These are phyloP conservation scores for Xylaria curta DNA, from an alignment of 495 filamentous ascomycete genomes.

Conservation along the genomic window DNA sequence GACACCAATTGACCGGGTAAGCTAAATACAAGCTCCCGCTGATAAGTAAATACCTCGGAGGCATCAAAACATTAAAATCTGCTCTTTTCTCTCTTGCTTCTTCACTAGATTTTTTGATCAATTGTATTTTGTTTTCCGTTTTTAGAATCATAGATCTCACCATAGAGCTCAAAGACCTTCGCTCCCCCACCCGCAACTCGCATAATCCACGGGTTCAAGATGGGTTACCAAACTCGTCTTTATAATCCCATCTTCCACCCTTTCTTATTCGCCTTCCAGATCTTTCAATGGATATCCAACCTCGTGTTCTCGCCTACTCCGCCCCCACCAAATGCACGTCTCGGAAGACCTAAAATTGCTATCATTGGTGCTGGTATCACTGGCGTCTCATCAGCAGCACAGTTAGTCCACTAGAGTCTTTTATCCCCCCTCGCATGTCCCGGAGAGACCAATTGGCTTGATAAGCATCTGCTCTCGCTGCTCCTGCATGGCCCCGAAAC, in stretches of 20 bases:
- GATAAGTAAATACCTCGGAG: not conserved
- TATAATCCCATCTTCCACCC: slow-evolving; percentile 48
- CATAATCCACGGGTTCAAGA: slow-evolving; percentile 13
- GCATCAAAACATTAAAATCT: not conserved
- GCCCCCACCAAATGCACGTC: slow-evolving; percentile 59
- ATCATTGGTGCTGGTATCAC: slow-evolving; percentile 85
- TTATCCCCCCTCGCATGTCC: not conserved
- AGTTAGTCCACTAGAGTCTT: slow-evolving; percentile 37
- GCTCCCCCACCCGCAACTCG: not conserved
- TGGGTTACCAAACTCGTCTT: slow-evolving; percentile 26
- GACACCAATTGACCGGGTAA: not conserved
- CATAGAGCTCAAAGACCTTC: not conserved
- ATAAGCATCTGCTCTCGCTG: not conserved
- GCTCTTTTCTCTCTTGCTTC: not conserved
- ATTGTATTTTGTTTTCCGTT: not conserved
- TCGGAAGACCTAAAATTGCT: slow-evolving; percentile 72
- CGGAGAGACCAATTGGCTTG: not conserved
- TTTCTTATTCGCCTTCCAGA: slow-evolving; percentile 66
- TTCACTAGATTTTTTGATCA: not conserved
- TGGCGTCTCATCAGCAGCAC: slow-evolving; percentile 79
- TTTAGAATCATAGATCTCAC: not conserved
- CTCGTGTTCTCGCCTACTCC: slow-evolving; percentile 73
- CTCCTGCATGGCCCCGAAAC: not conserved
- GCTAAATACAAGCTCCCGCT: not conserved
- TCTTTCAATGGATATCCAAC: slow-evolving; percentile 70